These are phyloP conservation scores for Croton setiger DNA, from an alignment of 441 rosid species.

Conservation along the genomic window DNA sequence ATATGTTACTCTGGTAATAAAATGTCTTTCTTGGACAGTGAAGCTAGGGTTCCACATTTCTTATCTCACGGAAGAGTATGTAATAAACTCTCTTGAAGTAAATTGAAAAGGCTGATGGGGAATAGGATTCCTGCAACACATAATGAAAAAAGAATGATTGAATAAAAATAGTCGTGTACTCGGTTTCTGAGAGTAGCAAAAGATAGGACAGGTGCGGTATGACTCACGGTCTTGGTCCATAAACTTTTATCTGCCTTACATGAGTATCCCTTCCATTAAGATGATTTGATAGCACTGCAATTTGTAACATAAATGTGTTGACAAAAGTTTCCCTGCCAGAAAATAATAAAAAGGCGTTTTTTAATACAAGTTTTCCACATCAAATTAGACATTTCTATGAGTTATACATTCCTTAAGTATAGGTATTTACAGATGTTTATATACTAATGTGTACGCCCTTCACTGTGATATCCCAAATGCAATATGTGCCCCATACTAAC, in stretches of 20 bases:
- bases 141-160: constrained; percentile 4
- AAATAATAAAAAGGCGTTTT: background rate
- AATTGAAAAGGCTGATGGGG: constrained; percentile 81
- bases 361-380: no score
- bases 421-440: background rate
- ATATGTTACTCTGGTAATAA: background rate
- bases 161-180: background rate
- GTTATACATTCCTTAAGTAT: no score
- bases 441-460: background rate
- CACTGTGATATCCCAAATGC: no score
- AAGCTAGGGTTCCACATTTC: constrained; percentile 7
- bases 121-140: constrained; percentile 59
- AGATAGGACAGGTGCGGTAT: background rate
- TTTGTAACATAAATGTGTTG: constrained; percentile 82
- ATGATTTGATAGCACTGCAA: constrained; percentile 71
- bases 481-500: background rate
- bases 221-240: constrained; percentile 78
- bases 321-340: constrained; percentile 74
- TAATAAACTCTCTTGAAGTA: constrained; percentile 72
- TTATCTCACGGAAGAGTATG: constrained; percentile 71
- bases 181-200: background rate
- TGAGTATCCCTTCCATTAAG: constrained; percentile 91
- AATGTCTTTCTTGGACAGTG: background rate
- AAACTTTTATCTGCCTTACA: constrained; percentile 89
- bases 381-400: background rate